These are phyloP conservation scores for Fagus sylvatica DNA, from an alignment of 306 rosid genomes.

Conservation along the genomic window DNA sequence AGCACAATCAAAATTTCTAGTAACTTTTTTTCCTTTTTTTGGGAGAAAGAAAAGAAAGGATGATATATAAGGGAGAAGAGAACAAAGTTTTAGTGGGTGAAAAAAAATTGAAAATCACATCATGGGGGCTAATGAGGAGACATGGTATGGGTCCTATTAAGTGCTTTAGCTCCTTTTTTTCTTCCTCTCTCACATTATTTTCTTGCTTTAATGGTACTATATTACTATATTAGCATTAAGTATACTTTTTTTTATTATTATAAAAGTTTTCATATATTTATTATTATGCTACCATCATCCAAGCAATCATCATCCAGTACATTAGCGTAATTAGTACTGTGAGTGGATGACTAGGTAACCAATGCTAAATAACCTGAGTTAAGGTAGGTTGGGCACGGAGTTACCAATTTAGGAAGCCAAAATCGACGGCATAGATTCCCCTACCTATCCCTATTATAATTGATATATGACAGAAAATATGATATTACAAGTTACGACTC, in stretches of 20 bases:
- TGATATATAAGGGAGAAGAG: slow-evolving; percentile 15
- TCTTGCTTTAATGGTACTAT: slow-evolving; percentile 56
- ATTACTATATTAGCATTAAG: slow-evolving; percentile 21
- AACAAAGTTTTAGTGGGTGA: slow-evolving; percentile 19
- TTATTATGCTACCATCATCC: slow-evolving; percentile 41
- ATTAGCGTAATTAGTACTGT: slow-evolving; percentile 32
- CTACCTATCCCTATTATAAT: too few relatives aligned
- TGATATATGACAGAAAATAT: too few relatives aligned
- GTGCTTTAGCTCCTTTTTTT: slow-evolving; percentile 51
- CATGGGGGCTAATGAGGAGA: slow-evolving; percentile 45
- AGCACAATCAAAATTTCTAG: too few relatives aligned
- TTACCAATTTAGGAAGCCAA: slow-evolving; percentile 7
- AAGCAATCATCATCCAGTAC: slow-evolving; percentile 37
- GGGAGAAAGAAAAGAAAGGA: not conserved
- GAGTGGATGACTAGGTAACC: not conserved
- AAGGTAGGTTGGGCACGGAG: not conserved
- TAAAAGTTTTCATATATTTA: slow-evolving; percentile 14
- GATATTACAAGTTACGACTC: too few relatives aligned
- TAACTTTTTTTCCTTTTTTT: not conserved
- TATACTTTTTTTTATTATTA: slow-evolving; percentile 4
- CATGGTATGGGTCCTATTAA: slow-evolving; percentile 50
- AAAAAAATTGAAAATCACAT: slow-evolving; percentile 35
- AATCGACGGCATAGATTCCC: not conserved
- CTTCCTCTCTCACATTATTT: slow-evolving; percentile 39
- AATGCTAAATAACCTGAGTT: not conserved